Evolutionary conservation across 768 basidiomycete species (phyloP).

Genomic region (Pisolithus orientalis): DNA sequence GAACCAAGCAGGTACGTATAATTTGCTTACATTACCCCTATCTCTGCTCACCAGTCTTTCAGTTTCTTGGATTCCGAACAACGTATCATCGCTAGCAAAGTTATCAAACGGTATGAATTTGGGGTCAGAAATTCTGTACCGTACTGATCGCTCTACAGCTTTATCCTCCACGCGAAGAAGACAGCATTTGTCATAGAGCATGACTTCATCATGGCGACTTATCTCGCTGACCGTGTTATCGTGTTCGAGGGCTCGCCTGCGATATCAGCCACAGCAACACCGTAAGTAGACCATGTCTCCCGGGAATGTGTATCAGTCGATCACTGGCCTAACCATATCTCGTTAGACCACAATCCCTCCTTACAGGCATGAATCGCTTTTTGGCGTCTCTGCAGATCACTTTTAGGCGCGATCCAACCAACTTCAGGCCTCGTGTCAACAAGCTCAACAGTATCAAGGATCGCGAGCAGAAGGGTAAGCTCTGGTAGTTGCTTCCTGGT

Average conservation of each 20-base stretch:
- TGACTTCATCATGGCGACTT: constrained; percentile 99
- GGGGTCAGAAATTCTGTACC: background rate
- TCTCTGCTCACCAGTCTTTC: constrained; percentile 1
- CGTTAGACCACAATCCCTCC: constrained; percentile 80
- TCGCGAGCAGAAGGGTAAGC: constrained; percentile 76
- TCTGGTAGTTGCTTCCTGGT: background rate
- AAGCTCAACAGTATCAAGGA: constrained; percentile 83
- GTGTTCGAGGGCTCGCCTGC: constrained; percentile 89
- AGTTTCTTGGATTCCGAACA: constrained; percentile 98
- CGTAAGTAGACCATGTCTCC: constrained; percentile 44
- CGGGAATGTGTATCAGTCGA: background rate
- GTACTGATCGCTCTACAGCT: constrained; percentile 36
- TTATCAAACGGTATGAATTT: constrained; percentile 79
- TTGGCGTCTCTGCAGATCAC: constrained; percentile 93
- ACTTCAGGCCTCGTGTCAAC: constrained; percentile 86
- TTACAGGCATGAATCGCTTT: constrained; percentile 98
- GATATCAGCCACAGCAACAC: constrained; percentile 81
- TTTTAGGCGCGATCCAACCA: constrained; percentile 95
- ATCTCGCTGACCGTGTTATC: constrained; percentile 96
- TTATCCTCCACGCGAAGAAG: constrained; percentile 94
- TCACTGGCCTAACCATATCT: background rate
- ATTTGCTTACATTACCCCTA: background rate
- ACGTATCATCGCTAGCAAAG: constrained; percentile 96
- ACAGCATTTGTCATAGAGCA: constrained; percentile 99
- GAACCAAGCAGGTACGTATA: constrained; percentile 72